Conservation (phyloP, 1,284 basidiomycete species). For the Leccinum pachyderme region DNA sequence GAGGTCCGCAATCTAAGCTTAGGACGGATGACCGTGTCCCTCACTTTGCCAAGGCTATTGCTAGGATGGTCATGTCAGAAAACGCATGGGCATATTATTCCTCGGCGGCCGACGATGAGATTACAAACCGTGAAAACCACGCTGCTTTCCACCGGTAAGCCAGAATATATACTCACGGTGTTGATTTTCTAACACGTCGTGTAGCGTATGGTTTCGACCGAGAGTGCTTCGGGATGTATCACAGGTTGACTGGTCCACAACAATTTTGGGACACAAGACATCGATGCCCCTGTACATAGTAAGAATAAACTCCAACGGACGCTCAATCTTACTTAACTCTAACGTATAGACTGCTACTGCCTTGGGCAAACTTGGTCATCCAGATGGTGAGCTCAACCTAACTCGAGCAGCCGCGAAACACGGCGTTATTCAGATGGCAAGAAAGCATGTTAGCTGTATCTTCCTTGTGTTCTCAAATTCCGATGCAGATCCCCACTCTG, state of each 20-base stretch:
- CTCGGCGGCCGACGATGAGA: conserved; percentile 86
- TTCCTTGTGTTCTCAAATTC: neutral
- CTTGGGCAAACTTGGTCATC: conserved; percentile 90
- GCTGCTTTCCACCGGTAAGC: conserved; percentile 77
- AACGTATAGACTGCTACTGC: conserved; percentile 65
- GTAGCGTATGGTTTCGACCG: conserved; percentile 91
- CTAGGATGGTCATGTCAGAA: conserved; percentile 67
- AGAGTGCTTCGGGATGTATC: conserved; percentile 83
- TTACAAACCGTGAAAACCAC: conserved; percentile 86
- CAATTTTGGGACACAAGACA: conserved; percentile 69
- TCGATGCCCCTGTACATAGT: conserved; percentile 81
- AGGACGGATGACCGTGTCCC: neutral
- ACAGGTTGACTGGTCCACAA: conserved; percentile 80
- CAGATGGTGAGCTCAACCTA: conserved; percentile 86
- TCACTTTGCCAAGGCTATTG: conserved; percentile 58
- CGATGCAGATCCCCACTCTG: conserved; percentile 77
- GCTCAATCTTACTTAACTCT: conserved; percentile 8
- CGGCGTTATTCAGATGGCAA: conserved; percentile 86
- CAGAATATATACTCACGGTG: neutral
- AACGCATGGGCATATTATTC: conserved; percentile 92
- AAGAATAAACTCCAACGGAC: conserved; percentile 11
- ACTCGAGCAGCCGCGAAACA: conserved; percentile 83
- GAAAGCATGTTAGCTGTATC: neutral
- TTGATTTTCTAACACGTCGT: neutral
- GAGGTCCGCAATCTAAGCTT: conserved; percentile 50